A percentile compares a stretch with the other conserved stretches of the same genome.
Evolutionary conservation across 2,329 filamentous ascomycete species (phyloP).

Genomic region (Sporothrix dimorphospora): DNA sequence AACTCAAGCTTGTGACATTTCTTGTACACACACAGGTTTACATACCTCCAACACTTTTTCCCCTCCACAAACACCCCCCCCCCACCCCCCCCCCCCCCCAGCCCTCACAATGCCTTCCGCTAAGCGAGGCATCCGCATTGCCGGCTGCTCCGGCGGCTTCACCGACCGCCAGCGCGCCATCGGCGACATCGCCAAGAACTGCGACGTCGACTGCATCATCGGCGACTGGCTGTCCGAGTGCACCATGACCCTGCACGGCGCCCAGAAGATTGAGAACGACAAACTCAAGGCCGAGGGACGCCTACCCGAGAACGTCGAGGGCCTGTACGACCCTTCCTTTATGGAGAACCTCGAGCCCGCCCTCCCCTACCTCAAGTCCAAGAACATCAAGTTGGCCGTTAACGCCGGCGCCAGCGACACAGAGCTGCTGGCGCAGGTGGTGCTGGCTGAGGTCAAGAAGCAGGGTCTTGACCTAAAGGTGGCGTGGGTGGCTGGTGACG

Average conservation of each 20-base stretch:
- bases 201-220: constrained; percentile 42
- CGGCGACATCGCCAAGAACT: constrained; percentile 44
- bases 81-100: neutral
- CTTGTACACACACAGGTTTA: neutral
- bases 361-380: constrained; percentile 36
- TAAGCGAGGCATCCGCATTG: constrained; percentile 46
- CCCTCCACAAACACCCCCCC: neutral
- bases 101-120: constrained; percentile 13
- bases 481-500: constrained; percentile 42
- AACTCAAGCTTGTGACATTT: neutral
- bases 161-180: constrained; percentile 50
- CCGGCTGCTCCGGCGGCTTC: constrained; percentile 49
- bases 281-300: constrained; percentile 22
- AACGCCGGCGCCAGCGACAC: constrained; percentile 43
- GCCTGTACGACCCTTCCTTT: constrained; percentile 40
- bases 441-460: constrained; percentile 32
- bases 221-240: constrained; percentile 41
- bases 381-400: constrained; percentile 40
- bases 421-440: constrained; percentile 31
- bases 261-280: constrained; percentile 37
- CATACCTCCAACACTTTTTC: neutral
- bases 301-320: constrained; percentile 33
- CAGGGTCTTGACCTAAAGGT: constrained; percentile 38
- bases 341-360: constrained; percentile 42
- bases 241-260: constrained; percentile 41